Base-by-base conservation (phyloP, 305 asterid genomes). In the Petunia hybrid region DNA sequence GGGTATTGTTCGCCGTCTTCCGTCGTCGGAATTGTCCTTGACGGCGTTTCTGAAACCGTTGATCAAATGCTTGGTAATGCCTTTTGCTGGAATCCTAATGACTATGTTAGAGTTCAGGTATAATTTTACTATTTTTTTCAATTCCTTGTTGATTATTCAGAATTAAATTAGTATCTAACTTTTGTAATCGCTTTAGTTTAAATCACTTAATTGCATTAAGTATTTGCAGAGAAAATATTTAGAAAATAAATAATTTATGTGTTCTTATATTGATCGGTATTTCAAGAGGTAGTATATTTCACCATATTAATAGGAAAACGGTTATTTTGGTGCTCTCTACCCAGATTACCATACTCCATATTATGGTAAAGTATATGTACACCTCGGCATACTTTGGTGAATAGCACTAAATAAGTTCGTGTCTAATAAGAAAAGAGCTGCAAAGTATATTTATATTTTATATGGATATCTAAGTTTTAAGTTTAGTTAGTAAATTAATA, bases 41-140 rank as follows among this genome's bases (percentile, higher is more conserved):
- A 95, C 85, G 99, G 99, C 84, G 94, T 93, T 76, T 92, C 99
- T 0, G 99, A 95, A 83, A 95, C 98, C 46, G 82, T 95, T 3
- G 99, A 95, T 75, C 99, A 95, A 83, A 83, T 95, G 91, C 91
- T 95, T 3, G 94, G 97, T 12, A 91, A 95, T 80, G 95, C 99
- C 59, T 95, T 95, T 83, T 86, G 92, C 89, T 92, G 95, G 97
- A 95, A 93, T 82, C 91, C 91, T 9, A 89, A 87, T 16, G 92
- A 91, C 61, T 93, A 95, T 89, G 86, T 95, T 87, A 88, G 99
- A 87, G 87, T 95, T 84, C 98, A 94, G 98, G 98, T 94, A 77
- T 9, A 51, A 51, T 51, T 9, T 51, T 51, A 51, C 57, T 51
- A 61, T 9, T 45, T 46, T 35, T 8, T 22, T 61, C 1, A 14